Evolutionary conservation across 2,329 filamentous ascomycete genomes (phyloP).

Genomic region (Pezicula radicicola): DNA sequence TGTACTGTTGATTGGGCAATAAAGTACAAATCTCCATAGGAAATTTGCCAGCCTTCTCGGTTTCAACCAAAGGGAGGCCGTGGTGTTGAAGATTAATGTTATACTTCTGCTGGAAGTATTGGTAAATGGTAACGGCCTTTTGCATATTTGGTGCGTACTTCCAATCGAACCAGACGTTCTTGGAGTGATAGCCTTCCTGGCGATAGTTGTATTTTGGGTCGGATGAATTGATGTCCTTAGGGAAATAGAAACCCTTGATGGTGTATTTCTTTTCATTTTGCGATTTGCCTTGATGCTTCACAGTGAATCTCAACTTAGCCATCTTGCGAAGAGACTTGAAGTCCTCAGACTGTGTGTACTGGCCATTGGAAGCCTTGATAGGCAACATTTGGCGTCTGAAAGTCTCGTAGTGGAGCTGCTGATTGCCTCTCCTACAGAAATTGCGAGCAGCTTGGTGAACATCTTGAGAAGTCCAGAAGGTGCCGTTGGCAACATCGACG

Average conservation of each 20-base stretch:
- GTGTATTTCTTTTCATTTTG: constrained; percentile 47
- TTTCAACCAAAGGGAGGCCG: constrained; percentile 55
- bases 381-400: constrained; percentile 21
- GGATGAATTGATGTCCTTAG: not conserved
- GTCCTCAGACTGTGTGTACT: constrained; percentile 37
- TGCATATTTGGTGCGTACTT: constrained; percentile 41
- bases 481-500: constrained; percentile 86
- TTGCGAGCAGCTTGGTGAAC: constrained; percentile 32
- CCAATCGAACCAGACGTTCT: constrained; percentile 54
- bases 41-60: constrained; percentile 50
- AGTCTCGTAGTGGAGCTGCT: constrained; percentile 12
- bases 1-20: constrained; percentile 55
- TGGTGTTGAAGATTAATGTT: constrained; percentile 43
- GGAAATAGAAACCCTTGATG: constrained; percentile 49
- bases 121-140: constrained; percentile 35
- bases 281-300: constrained; percentile 49
- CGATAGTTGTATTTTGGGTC: constrained; percentile 31
- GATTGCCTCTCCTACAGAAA: constrained; percentile 22
- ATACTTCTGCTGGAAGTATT: constrained; percentile 58
- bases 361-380: constrained; percentile 6
- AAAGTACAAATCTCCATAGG: constrained; percentile 60
- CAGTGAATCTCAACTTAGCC: constrained; percentile 51
- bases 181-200: constrained; percentile 43
- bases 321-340: constrained; percentile 55
- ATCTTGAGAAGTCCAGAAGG: constrained; percentile 67